Evolutionary conservation across 2,329 filamentous ascomycete species (phyloP).

Genomic region (Fusarium poae): DNA sequence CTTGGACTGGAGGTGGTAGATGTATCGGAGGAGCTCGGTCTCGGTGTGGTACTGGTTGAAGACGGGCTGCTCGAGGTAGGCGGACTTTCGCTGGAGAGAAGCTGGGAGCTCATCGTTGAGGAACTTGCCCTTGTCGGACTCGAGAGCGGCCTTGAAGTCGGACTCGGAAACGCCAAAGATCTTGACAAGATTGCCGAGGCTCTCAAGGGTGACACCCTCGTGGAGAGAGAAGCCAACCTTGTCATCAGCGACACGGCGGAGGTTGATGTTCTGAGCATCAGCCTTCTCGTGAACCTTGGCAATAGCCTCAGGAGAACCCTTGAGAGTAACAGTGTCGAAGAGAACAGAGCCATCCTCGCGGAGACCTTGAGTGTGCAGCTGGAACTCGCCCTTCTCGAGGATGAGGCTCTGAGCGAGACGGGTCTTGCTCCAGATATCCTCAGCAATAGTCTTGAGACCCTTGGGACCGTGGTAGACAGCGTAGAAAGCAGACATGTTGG

Average conservation of each 20-base stretch:
- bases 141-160: slow-evolving; percentile 45
- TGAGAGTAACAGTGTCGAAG: slow-evolving; percentile 86
- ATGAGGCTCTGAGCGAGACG: slow-evolving; percentile 70
- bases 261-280: slow-evolving; percentile 42
- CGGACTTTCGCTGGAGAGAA: slow-evolving; percentile 76
- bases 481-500: slow-evolving; percentile 96
- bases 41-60: slow-evolving; percentile 97
- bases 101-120: slow-evolving; percentile 62
- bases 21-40: slow-evolving; percentile 93
- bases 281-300: slow-evolving; percentile 45
- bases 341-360: slow-evolving; percentile 68
- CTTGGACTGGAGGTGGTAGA: slow-evolving; percentile 92
- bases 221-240: slow-evolving; percentile 52
- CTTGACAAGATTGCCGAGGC: slow-evolving; percentile 43
- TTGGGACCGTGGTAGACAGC: slow-evolving; percentile 92
- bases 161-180: slow-evolving; percentile 46
- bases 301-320: slow-evolving; percentile 54
- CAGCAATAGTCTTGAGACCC: slow-evolving; percentile 85
- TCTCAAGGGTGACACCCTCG: slow-evolving; percentile 47
- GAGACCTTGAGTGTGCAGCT: slow-evolving; percentile 70
- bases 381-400: slow-evolving; percentile 67
- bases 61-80: slow-evolving; percentile 87
- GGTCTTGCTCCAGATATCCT: slow-evolving; percentile 77
- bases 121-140: slow-evolving; percentile 53
- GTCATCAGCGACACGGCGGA: slow-evolving; percentile 49